Base-by-base conservation (phyloP, 2,329 filamentous ascomycete species). In the Furcasterigmium sp. region DNA sequence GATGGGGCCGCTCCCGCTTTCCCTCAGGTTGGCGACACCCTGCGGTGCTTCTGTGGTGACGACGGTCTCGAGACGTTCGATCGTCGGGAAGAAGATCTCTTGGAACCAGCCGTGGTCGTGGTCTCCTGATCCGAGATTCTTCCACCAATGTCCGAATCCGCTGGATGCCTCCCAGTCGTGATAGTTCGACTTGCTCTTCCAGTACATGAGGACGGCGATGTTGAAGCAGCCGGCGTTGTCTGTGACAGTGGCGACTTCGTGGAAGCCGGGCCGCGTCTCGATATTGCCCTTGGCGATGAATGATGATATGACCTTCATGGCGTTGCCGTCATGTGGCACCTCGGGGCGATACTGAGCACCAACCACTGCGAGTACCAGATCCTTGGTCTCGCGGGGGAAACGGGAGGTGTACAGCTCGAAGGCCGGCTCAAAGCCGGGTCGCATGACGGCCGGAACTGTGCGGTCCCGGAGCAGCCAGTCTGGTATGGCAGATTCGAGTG, bases 31-130 rank as follows among this genome's bases (percentile, higher is more conserved):
- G 7, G 63, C 65, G 8, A 59, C 63, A 11, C 68, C 68, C 45
- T 72, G 68, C 5, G 59, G 58, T 2, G 58, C 51, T 19, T 56
- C 54, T 43, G 60, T 60, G 4, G 65, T 67, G 43, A 67, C 68
- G 10, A 72, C 54, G 1, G 65, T 70, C 49, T 72, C 68, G 51
- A 69, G 62, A 11, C 65, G 61, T 45, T 72, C 65, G 3, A 68
- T 52, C 2, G 61, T 56, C 3, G 68, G 68, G 20, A 59, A 53
- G 44, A 72, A 61, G 23, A 69, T 50, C 49, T 73, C 68, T 18
- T 62, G 51, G 50, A 71, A 71, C 63, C 62, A 72, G 11, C 68
- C 67, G 13, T 63, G 44, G 10, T 37, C 49, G 3, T 46, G 18
- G 4, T 32, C 39, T n/a, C 49, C 51, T 10, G 52, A 47, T 9